Base-by-base conservation (phyloP, 345 rosid genomes). In the Eucalyptus cladocalyx region DNA sequence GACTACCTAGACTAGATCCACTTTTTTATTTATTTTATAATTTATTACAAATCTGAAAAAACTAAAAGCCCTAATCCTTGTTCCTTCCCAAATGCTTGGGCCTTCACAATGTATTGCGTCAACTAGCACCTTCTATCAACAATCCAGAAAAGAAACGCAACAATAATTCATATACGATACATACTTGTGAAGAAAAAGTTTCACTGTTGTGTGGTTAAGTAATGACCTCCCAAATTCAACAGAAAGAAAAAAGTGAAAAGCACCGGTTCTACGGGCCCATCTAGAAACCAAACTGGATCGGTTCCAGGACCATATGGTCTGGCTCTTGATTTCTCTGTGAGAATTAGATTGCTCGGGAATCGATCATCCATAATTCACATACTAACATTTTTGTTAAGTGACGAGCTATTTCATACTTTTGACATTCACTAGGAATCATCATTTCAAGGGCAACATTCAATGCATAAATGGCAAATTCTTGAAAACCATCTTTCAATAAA, bases 281-380 rank as follows among this genome's bases (percentile, higher is more conserved):
- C 13, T 23, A 56, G 0, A 56, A 56, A 56, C 14, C 58, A 18
- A 3, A 19, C 10, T 53, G 0, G 24, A 3, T 53, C 0, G 0
- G 24, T 53, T 53, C 24, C 4, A 3, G 0, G 24, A 53, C 10
- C 56, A 53, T 8, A 53, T 56, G 62, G 6, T 24, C 1, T 24
- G 6, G 3, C 0, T 24, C 30, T 56, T 0, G 1, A 53, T 53
- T 53, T 53, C 11, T 53, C 1, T 0, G 26, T 8, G 0, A 8
- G 5, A 53, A 19, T 2, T 0, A 19, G 1, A 53, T 1, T 0
- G 0, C 1, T 53, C 1, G 56, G 1, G 24, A 53, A 53, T 2
- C 0, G 5, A 3, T 19, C 5, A 53, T 3, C 10, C 56, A 53
- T 53, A 53, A 19, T 53, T 53, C 11, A 53, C 19, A 53, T 53